Base-by-base conservation (phyloP, 2,329 filamentous ascomycete genomes). In the Cordyceps tenuipes region DNA sequence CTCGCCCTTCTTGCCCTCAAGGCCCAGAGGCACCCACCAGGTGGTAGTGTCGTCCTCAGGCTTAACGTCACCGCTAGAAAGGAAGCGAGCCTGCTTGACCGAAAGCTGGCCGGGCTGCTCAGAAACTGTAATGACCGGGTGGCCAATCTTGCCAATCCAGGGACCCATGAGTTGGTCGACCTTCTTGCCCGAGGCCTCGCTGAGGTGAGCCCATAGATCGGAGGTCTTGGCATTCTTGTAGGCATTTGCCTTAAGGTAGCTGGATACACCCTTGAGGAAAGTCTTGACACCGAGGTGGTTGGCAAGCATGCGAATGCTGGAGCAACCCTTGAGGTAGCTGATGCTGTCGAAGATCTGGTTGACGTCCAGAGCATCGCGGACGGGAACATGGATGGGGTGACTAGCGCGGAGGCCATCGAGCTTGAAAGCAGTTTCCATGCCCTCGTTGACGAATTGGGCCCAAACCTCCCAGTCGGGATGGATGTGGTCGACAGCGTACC, bases 311-410 rank as follows among this genome's bases (percentile, higher is more conserved):
- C 94, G 89, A 69, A 99, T 94, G 62, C 94, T 90, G 2, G 93
- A 96, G 76, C 91, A 96, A 41, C 94, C 94, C 78, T 99, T 97
- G 63, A 95, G 81, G 71, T 97, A 99, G 75, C 90, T 95, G 75
- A 99, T 97, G 71, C 88, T 84, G 72, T 99, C 94, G 70, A 99
- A 99, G 65, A 97, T 96, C 73, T 99, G 94, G 73, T 97, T 95
- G 65, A 97, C 91, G 67, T 97, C 94, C 12, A 97, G 83, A 34
- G 92, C 94, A 71, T 97, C 92, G 67, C 86, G 87, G 34, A 99
- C 94, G 0, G 91, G 90, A 7, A 99, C 94, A 73, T 99, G 93
- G 66, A 99, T 97, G 9, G 94, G 90, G 73, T 99, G 94, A 54
- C 91, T 96, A 47, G 91, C 90, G 51, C 94, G 88, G 65, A 99